Base-by-base conservation (phyloP, 2,329 filamentous ascomycete species). In the Trichoderma sp. region DNA sequence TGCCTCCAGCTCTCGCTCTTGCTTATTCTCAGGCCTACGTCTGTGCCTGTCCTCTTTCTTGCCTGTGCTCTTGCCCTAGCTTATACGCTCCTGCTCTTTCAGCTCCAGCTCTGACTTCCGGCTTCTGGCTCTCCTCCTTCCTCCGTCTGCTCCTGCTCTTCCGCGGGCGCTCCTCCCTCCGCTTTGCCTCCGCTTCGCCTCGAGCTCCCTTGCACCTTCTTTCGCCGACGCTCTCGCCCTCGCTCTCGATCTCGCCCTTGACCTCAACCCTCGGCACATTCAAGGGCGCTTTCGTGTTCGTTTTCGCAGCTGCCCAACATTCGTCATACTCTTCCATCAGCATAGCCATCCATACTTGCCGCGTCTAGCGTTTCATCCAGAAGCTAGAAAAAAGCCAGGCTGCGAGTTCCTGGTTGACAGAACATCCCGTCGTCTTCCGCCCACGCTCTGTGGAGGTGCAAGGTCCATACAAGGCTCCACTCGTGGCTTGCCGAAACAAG, bases 131-230 rank as follows among this genome's bases (percentile, higher is more conserved):
- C 43, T 61, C 20, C 36, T n/a, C 12, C 34, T 34, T 68, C 34
- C 50, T n/a, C 30, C 57, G 34, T 59, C 15, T 66, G 17, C 17
- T 58, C 73, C 67, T 39, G 15, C 65, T 34, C 34, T 59, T 36
- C 65, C 53, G 17, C 65, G 36, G 26, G 12, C n/a, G 26, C 63
- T 34, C 50, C 70, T 72, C 71, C 74, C 58, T 50, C 66, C 71
- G 23, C 64, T 26, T 28, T n/a, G 23, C 74, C 58, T 50, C 66
- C 71, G 23, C 64, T 26, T 28, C 12, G 23, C 64, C 71, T 64
- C 58, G 53, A 72, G 62, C 28, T 63, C 32, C 65, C 68, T 76
- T 47, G 5, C 57, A 55, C 58, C 68, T 70, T 47, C 30, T 62
- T 39, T 65, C 26, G 26, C 28, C 30, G n/a, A 34, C 28, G 32